Evolutionary conservation across 2,329 filamentous ascomycete genomes (phyloP), one percentile per base, ranked within the genome.

Genomic region (Botrytis porri): DNA sequence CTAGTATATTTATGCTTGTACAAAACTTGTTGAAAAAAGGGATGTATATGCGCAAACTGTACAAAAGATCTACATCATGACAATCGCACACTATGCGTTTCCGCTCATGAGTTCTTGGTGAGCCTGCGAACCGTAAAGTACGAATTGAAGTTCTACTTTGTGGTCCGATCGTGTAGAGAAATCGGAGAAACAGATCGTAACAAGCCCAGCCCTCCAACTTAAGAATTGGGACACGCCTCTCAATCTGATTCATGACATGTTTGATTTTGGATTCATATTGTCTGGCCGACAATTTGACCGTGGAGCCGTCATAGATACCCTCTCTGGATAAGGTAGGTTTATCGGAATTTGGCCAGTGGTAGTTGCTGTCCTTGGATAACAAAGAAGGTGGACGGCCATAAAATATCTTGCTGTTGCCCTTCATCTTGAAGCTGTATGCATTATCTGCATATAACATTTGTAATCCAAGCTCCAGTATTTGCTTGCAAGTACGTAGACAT

Each of bases 241-340:
- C 48, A n/a, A 14, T 3, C 2, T 51, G 48, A 51, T n/a, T 51
- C 2, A 51, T 51, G 48, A n/a, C 25, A n/a, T 1, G 10, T 51
- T n/a, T 1, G 25, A 51, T 16, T 51, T n/a, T 14, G 2, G 25
- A 51, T 14, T 51, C 0, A n/a, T n/a, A 51, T 51, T n/a, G 4
- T 51, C 48, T 51, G 14, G 48, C 48, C 4, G 4, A 51, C 25
- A n/a, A 16, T 3, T 51, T 51, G 25, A 6, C 48, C 25, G 5
- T 25, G 0, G 4, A n/a, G 16, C 4, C 48, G 4, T 7, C 2
- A 0, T 0, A n/a, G 25, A 51, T n/a, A 14, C 48, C 12, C 12
- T 51, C 48, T 6, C n/a, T 25, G 48, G 25, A n/a, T 14, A 51
- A 51, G 25, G 5, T n/a, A 51, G 48, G 25, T 6, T n/a, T 51